A percentile compares a stretch with the other conserved stretches of the same genome.
Conservation (phyloP, 805 yeast species). For the Jamesozyma rosinii region DNA sequence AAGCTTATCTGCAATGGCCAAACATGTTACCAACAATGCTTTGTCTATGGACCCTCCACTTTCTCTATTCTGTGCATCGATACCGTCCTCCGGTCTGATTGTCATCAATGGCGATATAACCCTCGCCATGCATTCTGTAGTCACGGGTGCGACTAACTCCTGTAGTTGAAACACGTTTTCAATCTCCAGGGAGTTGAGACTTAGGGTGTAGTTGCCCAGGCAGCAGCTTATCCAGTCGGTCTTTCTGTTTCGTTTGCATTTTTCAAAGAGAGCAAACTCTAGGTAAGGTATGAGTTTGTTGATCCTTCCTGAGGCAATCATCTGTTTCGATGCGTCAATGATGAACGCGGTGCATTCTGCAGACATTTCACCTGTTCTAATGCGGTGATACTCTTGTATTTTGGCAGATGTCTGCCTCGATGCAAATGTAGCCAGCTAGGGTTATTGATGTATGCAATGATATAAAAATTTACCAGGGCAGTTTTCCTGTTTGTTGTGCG, state of each 20-base stretch:
- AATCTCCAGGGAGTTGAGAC: constrained; percentile 14
- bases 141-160: constrained; percentile 20
- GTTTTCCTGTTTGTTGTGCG: no score
- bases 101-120: constrained; percentile 7
- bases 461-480: no score
- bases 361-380: no score
- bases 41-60: constrained; percentile 12
- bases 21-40: constrained; percentile 18
- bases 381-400: no score
- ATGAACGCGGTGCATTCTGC: constrained; percentile 23
- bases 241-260: constrained; percentile 23
- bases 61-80: not conserved
- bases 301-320: constrained; percentile 10
- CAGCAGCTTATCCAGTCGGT: constrained; percentile 25
- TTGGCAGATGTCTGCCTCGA: no score
- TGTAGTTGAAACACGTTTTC: constrained; percentile 16
- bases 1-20: constrained; percentile 20
- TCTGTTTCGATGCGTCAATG: constrained; percentile 20
- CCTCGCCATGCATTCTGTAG: constrained; percentile 5
- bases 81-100: constrained; percentile 1
- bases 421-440: no score
- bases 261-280: constrained; percentile 22
- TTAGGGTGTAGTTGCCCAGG: constrained; percentile 12
- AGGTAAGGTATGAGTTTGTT: constrained; percentile 18
- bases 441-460: no score